phyloP scores from a whole-genome alignment of 805 yeast genomes.

The Saturnispora kantuleensis region DNA sequence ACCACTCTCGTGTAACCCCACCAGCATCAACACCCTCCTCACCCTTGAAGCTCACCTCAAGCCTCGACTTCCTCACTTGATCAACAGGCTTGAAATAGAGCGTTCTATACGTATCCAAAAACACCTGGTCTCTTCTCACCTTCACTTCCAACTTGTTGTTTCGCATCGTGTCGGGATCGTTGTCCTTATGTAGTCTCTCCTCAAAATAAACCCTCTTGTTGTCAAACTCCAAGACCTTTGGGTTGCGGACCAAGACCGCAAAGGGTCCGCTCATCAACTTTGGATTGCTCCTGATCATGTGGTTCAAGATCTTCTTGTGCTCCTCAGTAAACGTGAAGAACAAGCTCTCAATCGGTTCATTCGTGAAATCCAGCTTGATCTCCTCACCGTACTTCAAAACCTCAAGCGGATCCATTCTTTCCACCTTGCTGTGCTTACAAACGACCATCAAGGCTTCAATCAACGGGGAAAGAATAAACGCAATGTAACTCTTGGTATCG shows the following conservation, averaged over 20 bases:
- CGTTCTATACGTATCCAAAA: constrained; percentile 79
- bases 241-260: constrained; percentile 77
- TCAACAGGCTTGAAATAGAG: constrained; percentile 69
- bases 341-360: constrained; percentile 65
- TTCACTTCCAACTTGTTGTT: constrained; percentile 44
- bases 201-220: constrained; percentile 83
- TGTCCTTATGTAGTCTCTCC: constrained; percentile 51
- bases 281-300: constrained; percentile 85
- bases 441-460: constrained; percentile 93
- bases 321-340: constrained; percentile 83
- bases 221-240: constrained; percentile 87
- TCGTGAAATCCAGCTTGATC: constrained; percentile 53
- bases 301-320: constrained; percentile 79
- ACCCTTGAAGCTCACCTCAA: constrained; percentile 79
- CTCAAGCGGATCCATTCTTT: constrained; percentile 46
- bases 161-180: constrained; percentile 28
- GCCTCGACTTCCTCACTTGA: constrained; percentile 59
- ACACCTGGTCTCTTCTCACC: constrained; percentile 83
- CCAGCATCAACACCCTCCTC: constrained; percentile 98
- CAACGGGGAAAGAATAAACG: constrained; percentile 73
- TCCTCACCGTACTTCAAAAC: constrained; percentile 56
- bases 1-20: constrained; percentile 97
- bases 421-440: constrained; percentile 74
- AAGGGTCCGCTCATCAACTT: constrained; percentile 95
- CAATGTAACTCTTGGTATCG: constrained; percentile 48